Base-by-base conservation (phyloP, 2,329 filamentous ascomycete species). In the Pseudogymnoascus verrucosus region DNA sequence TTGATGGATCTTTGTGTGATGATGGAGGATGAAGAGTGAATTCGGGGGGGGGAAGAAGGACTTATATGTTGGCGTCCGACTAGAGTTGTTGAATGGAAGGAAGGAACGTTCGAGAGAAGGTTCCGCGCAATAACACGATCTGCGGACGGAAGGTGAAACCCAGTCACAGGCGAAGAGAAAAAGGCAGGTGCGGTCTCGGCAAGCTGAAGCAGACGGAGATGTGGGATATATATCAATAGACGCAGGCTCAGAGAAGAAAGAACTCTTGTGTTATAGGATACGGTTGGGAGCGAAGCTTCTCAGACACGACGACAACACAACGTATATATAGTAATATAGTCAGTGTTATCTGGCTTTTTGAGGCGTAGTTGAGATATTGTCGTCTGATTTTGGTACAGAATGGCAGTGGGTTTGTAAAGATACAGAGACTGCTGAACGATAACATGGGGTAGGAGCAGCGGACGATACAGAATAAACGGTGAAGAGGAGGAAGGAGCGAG, bases 1-100 rank as follows among this genome's bases (percentile, higher is more conserved):
- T 40, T 61, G 59, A 61, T 61, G 51, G 51, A 57, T 7, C 51
- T 57, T 57, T 57, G 51, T 57, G 26, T 57, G 51, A 57, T 57
- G 19, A 57, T 57, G 51, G 51, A 54, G 47, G 26, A 57, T 57
- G 51, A 34, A 57, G 28, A 21, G 10, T 34, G 28, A 34, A 34
- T 57, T 57, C 7, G n/a, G 47, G 28, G 47, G 47, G 28, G n/a
- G 51, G 51, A 5, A 34, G 26, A 57, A 34, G 51, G 51, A 21
- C 51, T 57, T 57, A 57, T 57, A 57, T 19, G 28, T 34, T 34
- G 51, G 6, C 10, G 51, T 57, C 51, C 51, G 51, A 34, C 28
- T 34, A 8, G 28, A 16, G n/a, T 21, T 34, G 51, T 7, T 34
- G 51, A 12, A n/a, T 54, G 16, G 51, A 57, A 57, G 51, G 51